A percentile compares a stretch with the other conserved stretches of the same genome.
These are phyloP conservation scores for Bacidia gigantensis DNA, from an alignment of 495 filamentous ascomycete genomes.

Conservation along the genomic window DNA sequence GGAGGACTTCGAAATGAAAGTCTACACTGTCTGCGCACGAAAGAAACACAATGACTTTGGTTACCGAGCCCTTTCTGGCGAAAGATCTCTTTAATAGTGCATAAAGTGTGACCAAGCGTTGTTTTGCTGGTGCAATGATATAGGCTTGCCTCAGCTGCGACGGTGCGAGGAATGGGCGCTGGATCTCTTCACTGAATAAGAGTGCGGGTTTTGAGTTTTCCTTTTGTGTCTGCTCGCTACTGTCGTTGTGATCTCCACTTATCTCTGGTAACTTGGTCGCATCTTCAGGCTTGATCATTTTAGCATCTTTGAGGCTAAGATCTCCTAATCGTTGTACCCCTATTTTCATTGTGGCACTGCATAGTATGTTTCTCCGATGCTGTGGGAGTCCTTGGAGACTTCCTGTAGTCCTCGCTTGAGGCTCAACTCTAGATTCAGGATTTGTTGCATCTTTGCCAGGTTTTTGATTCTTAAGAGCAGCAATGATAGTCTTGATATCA, in stretches of 20 bases:
- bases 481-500: constrained; percentile 66
- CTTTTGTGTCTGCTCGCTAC: neutral
- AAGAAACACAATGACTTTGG: constrained; percentile 93
- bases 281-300: constrained; percentile 68
- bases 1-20: constrained; percentile 84
- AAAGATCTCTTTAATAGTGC: constrained; percentile 76
- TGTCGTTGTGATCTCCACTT: neutral
- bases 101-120: constrained; percentile 74
- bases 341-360: constrained; percentile 95
- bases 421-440: neutral
- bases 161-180: constrained; percentile 61
- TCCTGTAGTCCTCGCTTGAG: neutral
- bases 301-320: constrained; percentile 85
- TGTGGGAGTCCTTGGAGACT: constrained; percentile 47
- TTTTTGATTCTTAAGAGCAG: constrained; percentile 43
- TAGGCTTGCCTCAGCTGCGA: constrained; percentile 88
- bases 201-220: neutral
- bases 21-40: constrained; percentile 94
- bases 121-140: constrained; percentile 71
- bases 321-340: constrained; percentile 83
- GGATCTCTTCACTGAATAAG: constrained; percentile 24
- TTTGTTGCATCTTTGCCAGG: constrained; percentile 28
- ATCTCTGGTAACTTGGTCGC: neutral
- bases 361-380: constrained; percentile 74
- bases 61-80: constrained; percentile 69